Evolutionary conservation across 2,329 filamentous ascomycete genomes (phyloP).

Genomic region (Penicillium sp.): DNA sequence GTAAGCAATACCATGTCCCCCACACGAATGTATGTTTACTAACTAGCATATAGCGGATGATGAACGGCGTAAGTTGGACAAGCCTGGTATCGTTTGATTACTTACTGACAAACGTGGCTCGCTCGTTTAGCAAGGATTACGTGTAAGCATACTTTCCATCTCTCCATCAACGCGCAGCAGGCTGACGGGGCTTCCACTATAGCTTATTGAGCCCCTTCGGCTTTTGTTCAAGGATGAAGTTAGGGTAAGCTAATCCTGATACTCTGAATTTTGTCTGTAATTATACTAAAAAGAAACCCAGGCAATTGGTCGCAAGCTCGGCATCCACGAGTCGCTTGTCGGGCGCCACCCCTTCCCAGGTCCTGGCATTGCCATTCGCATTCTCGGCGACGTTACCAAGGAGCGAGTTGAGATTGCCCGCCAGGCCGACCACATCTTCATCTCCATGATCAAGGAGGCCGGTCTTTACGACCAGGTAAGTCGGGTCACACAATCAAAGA

Average conservation of each 20-base stretch:
- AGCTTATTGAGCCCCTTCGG: conserved; percentile 72
- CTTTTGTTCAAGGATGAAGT: conserved; percentile 87
- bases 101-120: conserved; percentile 9
- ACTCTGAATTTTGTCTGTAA: background rate
- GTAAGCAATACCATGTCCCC: conserved; percentile 7
- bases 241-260: conserved; percentile 39
- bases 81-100: conserved; percentile 4
- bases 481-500: background rate
- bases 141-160: conserved; percentile 12
- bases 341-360: conserved; percentile 69
- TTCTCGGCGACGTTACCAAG: conserved; percentile 80
- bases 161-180: background rate
- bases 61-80: conserved; percentile 44
- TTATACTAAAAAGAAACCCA: conserved; percentile 7
- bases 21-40: conserved; percentile 5
- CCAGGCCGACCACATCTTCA: conserved; percentile 50
- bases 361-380: conserved; percentile 73
- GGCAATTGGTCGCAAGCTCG: conserved; percentile 67
- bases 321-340: conserved; percentile 73
- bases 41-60: conserved; percentile 48
- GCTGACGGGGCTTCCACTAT: conserved; percentile 23
- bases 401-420: conserved; percentile 75
- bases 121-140: conserved; percentile 19
- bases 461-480: conserved; percentile 51
- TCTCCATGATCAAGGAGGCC: conserved; percentile 47